Conservation (phyloP, 495 filamentous ascomycete species). For the Halenospora varia region DNA sequence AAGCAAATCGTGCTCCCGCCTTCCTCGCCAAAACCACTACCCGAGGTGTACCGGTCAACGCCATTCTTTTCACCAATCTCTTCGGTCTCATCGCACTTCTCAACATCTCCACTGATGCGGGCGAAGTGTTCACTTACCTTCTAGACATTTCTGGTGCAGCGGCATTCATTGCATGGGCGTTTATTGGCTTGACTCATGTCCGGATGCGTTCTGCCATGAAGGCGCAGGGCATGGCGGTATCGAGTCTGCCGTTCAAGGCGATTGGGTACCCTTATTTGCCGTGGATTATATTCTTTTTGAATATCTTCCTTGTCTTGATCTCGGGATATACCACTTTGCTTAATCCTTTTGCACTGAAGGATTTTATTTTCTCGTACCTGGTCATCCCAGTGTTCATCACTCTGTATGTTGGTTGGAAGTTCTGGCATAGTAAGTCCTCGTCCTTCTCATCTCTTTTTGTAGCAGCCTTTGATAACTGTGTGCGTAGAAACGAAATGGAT, state of each 20-base stretch:
- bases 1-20: conserved; percentile 58
- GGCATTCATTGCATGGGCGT: conserved; percentile 65
- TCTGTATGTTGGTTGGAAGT: no score
- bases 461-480: no score
- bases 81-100: conserved; percentile 67
- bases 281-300: conserved; percentile 37
- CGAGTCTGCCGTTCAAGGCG: conserved; percentile 54
- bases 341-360: conserved; percentile 49
- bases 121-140: conserved; percentile 15
- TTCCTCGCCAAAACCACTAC: conserved; percentile 61
- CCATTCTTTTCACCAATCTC: conserved; percentile 57
- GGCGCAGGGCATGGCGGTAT: conserved; percentile 48
- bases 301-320: conserved; percentile 61
- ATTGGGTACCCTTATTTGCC: conserved; percentile 56
- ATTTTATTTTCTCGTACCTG: conserved; percentile 67
- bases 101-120: conserved; percentile 55
- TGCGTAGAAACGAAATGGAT: no score
- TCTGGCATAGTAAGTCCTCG: no score
- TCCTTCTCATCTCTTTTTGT: no score
- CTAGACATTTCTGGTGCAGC: conserved; percentile 32
- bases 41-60: conserved; percentile 62
- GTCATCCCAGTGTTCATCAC: conserved; percentile 50
- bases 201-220: conserved; percentile 56
- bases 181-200: conserved; percentile 63
- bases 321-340: conserved; percentile 41